Evolutionary conservation across 1,284 basidiomycete genomes (phyloP).

Genomic region (Phellopilus nigrolimitatus): DNA sequence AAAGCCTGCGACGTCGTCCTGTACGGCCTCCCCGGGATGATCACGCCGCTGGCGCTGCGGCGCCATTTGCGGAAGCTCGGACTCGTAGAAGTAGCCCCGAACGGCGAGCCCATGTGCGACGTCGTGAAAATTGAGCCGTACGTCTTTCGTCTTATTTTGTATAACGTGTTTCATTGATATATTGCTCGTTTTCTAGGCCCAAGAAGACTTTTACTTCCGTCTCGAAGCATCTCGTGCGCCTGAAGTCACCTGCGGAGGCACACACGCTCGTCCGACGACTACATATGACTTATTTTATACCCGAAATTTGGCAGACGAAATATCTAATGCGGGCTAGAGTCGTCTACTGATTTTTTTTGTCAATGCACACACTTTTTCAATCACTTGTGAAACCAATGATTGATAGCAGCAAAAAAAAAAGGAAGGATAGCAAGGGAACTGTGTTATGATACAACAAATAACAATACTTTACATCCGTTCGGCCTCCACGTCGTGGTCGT

Average conservation of each 20-base stretch:
- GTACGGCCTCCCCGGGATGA: conserved; percentile 54
- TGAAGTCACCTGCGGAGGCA: conserved; percentile 56
- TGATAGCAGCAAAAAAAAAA: conserved; percentile 18
- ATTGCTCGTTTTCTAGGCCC: conserved; percentile 29
- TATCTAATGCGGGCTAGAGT: conserved; percentile 53
- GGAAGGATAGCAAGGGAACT: background rate
- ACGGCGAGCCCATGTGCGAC: conserved; percentile 28
- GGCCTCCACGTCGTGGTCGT: conserved; percentile 50
- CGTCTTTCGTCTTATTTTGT: conserved; percentile 26
- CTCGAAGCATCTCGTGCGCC: conserved; percentile 50
- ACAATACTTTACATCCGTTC: conserved; percentile 53
- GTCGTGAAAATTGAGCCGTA: conserved; percentile 49
- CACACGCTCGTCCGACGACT: conserved; percentile 57
- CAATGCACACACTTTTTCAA: background rate
- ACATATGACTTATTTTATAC: conserved; percentile 51
- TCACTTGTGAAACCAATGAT: background rate
- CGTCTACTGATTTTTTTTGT: conserved; percentile 41
- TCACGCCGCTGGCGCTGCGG: conserved; percentile 34
- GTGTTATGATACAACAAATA: background rate
- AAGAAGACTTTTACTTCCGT: conserved; percentile 37
- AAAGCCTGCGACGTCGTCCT: conserved; percentile 51
- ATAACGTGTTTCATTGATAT: conserved; percentile 3
- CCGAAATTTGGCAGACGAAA: conserved; percentile 34
- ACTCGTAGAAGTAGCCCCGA: conserved; percentile 35
- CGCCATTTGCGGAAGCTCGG: conserved; percentile 41